Conservation (phyloP, 169 alveolate species). For the Theileria orientalis region DNA sequence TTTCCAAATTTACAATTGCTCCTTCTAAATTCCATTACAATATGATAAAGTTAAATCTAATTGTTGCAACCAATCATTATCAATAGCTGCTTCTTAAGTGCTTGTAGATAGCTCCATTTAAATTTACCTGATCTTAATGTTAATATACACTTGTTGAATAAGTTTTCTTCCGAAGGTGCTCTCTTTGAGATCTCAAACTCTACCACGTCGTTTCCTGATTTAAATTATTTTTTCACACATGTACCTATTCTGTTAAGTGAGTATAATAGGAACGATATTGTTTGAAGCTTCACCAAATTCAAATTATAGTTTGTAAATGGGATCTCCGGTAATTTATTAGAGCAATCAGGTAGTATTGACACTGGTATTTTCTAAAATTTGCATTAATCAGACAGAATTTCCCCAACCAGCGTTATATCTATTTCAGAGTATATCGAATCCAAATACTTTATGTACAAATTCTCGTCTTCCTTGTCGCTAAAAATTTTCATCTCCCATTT, state of each 20-base stretch:
- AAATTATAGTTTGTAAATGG: conserved; percentile 47
- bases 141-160: neutral
- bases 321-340: conserved; percentile 13
- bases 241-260: conserved; percentile 47
- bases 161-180: neutral
- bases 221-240: neutral
- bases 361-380: conserved; percentile 32
- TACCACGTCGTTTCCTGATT: conserved; percentile 36
- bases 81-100: too few relatives aligned
- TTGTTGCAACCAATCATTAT: too few relatives aligned
- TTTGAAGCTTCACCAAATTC: conserved; percentile 49
- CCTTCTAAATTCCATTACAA: too few relatives aligned
- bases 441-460: conserved; percentile 42
- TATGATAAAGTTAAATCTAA: neutral
- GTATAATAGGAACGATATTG: conserved; percentile 40
- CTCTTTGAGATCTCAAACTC: conserved; percentile 30
- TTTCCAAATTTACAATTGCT: conserved; percentile 45
- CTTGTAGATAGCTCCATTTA: too few relatives aligned
- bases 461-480: conserved; percentile 22
- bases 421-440: conserved; percentile 51
- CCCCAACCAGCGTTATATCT: conserved; percentile 40
- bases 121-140: conserved; percentile 47
- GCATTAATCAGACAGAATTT: neutral
- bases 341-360: conserved; percentile 10
- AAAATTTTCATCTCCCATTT: neutral